Evolutionary conservation across 2,329 filamentous ascomycete genomes (phyloP).

Genomic region (Pseudogymnoascus sp.): DNA sequence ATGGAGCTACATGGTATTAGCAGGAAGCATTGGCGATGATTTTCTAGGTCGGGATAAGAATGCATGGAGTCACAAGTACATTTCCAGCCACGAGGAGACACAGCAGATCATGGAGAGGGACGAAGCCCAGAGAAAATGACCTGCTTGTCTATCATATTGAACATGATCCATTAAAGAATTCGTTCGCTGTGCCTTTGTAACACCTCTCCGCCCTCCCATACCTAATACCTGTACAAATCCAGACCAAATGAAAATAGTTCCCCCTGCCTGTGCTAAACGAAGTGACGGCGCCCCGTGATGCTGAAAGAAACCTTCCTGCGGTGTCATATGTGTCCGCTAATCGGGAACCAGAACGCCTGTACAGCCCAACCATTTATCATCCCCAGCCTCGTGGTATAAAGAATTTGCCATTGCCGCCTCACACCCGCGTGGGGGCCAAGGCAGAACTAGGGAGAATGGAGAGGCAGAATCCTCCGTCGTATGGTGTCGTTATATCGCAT

Average conservation of each 20-base stretch:
- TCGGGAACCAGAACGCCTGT: constrained; percentile 4
- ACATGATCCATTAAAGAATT: background rate
- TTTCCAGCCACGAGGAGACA: background rate
- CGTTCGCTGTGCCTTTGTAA: background rate
- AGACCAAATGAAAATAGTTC: background rate
- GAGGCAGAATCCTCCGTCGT: background rate
- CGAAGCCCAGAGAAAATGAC: background rate
- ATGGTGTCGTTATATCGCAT: constrained; percentile 8
- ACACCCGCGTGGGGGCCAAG: background rate
- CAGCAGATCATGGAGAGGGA: background rate
- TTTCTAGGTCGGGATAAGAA: background rate
- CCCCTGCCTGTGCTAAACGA: background rate
- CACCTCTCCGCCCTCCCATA: background rate
- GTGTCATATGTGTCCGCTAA: constrained; percentile 3
- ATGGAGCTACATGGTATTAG: constrained; percentile 2
- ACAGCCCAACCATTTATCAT: constrained; percentile 3
- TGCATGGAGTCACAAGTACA: background rate
- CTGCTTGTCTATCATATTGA: background rate
- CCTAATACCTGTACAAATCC: constrained; percentile 6
- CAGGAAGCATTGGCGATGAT: background rate
- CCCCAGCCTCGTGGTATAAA: background rate
- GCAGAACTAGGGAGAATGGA: background rate
- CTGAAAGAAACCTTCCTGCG: background rate
- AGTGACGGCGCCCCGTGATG: background rate
- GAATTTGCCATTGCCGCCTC: background rate